These are phyloP conservation scores for Pichia cabralensis DNA, from an alignment of 805 yeast genomes.

Conservation along the genomic window DNA sequence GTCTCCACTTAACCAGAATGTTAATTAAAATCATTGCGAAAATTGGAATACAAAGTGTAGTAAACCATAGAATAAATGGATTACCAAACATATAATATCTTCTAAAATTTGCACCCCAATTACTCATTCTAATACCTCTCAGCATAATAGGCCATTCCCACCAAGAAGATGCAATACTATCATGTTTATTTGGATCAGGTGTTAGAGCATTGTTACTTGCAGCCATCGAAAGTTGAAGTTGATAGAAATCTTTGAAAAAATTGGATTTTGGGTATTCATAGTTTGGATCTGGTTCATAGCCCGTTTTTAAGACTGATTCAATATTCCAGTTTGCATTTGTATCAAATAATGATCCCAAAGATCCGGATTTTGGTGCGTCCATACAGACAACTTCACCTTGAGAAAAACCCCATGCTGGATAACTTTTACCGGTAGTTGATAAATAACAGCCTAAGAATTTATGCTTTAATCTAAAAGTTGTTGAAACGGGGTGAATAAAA, in stretches of 20 bases:
- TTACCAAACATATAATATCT: conserved; percentile 63
- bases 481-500: conserved; percentile 67
- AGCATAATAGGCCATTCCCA: conserved; percentile 78
- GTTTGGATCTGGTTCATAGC: conserved; percentile 27
- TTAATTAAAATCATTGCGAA: conserved; percentile 21
- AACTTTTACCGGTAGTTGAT: conserved; percentile 67
- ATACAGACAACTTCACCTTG: conserved; percentile 85
- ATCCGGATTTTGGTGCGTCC: conserved; percentile 33
- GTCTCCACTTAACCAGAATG: conserved; percentile 37
- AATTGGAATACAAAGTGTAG: conserved; percentile 39
- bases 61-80: conserved; percentile 54
- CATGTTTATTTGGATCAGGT: conserved; percentile 64
- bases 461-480: conserved; percentile 70
- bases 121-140: conserved; percentile 67
- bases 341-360: conserved; percentile 26
- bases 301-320: conserved; percentile 53
- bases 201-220: conserved; percentile 75
- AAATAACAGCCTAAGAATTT: conserved; percentile 69
- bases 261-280: conserved; percentile 36
- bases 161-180: conserved; percentile 61
- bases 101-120: conserved; percentile 47
- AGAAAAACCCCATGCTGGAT: conserved; percentile 97
- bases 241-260: conserved; percentile 60
- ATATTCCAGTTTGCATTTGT: conserved; percentile 75
- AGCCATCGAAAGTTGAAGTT: conserved; percentile 71